Conservation (phyloP, 352 stramenopile genomes). For the Globisporangium solare region DNA sequence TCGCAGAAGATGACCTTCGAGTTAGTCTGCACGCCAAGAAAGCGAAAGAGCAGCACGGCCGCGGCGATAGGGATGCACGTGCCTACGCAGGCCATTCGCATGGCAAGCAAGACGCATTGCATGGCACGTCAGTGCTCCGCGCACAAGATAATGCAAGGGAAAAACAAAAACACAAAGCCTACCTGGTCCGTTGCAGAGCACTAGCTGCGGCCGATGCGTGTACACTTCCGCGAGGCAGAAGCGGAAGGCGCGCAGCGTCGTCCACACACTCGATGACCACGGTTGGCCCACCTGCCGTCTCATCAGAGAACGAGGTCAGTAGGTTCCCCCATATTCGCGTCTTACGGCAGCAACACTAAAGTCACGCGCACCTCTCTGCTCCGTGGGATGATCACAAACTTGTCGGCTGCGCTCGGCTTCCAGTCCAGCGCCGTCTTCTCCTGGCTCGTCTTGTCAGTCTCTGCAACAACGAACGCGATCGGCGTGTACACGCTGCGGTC, state of each 20-base stretch:
- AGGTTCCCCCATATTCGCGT: no score
- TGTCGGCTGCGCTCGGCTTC: conserved; percentile 34
- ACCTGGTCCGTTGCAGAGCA: conserved; percentile 93
- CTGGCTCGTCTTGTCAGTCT: conserved; percentile 89
- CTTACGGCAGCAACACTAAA: no score
- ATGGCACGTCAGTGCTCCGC: neutral
- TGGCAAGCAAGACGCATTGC: conserved; percentile 3
- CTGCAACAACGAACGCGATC: conserved; percentile 87
- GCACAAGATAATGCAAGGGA: neutral
- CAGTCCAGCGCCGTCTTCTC: conserved; percentile 72
- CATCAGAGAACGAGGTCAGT: neutral
- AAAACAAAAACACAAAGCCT: neutral
- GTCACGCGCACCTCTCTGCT: conserved; percentile 70
- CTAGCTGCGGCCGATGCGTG: conserved; percentile 68
- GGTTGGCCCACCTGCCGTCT: conserved; percentile 85
- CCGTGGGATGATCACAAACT: conserved; percentile 84
- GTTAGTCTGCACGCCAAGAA: conserved; percentile 61
- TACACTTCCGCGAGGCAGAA: conserved; percentile 77
- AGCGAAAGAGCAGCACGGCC: conserved; percentile 76
- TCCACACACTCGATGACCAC: conserved; percentile 86
- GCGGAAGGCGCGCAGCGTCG: conserved; percentile 77
- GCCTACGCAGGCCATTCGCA: conserved; percentile 27
- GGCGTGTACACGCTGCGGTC: conserved; percentile 76
- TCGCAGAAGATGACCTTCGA: conserved; percentile 93
- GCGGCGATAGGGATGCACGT: conserved; percentile 93